phyloP scores from a whole-genome alignment of 1,139 yeast species.

The Kurtzmaniella quercitrusa region DNA sequence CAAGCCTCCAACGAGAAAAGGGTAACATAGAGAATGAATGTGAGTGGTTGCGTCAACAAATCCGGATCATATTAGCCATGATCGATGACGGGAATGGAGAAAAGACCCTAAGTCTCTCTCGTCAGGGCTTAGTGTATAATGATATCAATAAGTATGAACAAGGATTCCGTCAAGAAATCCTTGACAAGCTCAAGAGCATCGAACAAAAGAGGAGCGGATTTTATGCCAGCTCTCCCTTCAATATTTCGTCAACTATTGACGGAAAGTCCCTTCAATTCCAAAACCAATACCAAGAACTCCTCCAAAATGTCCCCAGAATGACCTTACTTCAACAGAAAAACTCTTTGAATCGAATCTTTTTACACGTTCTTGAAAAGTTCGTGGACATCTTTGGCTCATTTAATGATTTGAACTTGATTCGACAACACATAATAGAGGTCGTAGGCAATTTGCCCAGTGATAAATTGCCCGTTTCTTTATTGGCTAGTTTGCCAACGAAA shows the following conservation, averaged over 20 bases:
- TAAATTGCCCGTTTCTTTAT: conserved; percentile 12
- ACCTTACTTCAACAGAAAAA: conserved; percentile 30
- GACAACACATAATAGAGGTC: conserved; percentile 24
- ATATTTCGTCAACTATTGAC: conserved; percentile 13
- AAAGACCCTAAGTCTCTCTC: conserved; percentile 17
- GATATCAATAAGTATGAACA: conserved; percentile 22
- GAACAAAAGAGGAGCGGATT: conserved; percentile 19
- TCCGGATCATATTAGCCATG: conserved; percentile 38
- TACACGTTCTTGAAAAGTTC: conserved; percentile 30
- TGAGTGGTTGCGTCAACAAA: conserved; percentile 46
- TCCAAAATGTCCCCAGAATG: conserved; percentile 24
- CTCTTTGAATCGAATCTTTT: conserved; percentile 32
- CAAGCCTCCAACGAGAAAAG: conserved; percentile 33
- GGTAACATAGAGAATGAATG: conserved; percentile 39
- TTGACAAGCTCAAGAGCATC: conserved; percentile 15
- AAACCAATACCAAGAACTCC: conserved; percentile 23
- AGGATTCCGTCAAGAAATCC: conserved; percentile 31
- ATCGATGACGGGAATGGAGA: conserved; percentile 34
- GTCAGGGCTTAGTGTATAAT: conserved; percentile 32
- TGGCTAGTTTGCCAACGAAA: conserved; percentile 23
- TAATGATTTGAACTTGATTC: conserved; percentile 22
- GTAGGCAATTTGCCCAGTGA: conserved; percentile 19
- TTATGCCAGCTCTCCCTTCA: conserved; percentile 27
- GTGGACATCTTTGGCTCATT: conserved; percentile 29
- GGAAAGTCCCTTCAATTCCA: conserved; percentile 14